Base-by-base conservation (phyloP, 139 green algal species). In the Chlamydomonas sphaeroides region DNA sequence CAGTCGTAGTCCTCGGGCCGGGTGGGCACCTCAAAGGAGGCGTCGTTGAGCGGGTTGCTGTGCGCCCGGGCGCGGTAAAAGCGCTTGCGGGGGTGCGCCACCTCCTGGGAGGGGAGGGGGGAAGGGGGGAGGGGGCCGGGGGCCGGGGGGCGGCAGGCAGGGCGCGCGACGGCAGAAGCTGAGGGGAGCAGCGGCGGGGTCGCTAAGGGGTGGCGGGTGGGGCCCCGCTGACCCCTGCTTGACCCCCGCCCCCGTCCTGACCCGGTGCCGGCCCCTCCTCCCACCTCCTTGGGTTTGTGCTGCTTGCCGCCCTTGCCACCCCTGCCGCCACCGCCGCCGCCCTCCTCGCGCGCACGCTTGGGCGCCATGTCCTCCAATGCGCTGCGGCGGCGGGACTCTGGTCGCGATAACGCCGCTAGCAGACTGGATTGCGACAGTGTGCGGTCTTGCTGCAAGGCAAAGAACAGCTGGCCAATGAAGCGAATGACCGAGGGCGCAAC, bases 31-130 rank as follows among this genome's bases (percentile, higher is more conserved):
- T 92, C 85, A 68, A 95, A 94, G 35, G 91, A 71, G 8, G 84
- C 75, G 78, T 99, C 97, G 62, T 92, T 96, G 42, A 99, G 87
- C 0, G 97, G 97, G 84, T 99, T 99, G 89, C 93, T 96, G 93
- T 99, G 97, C 1, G 97, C 97, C 1, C 97, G 78, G 6, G 95
- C 89, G 3, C 97, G 89, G 88, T 97, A 99, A 23, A 98, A 89
- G 25, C 88, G 83, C 80, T 99, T 99, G 5, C 91, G 71, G 8
- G 90, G 90, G 39, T 89, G 88, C 48, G 66, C 38, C 1, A 78
- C 65, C 65, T 84, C 78, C 53, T 70, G 39, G 1, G 26, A 5
- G 57, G 57, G 35, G 5, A 18, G 7, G 28, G 28, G 7, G 26
- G 57, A 36, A 35, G 45, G 45, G 14, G n/a, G n/a, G n/a, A n/a